Percentiles rank a stretch among this genome's conserved stretches.
Evolutionary conservation across 768 basidiomycete genomes (phyloP).

Genomic region (Russula brevipes): DNA sequence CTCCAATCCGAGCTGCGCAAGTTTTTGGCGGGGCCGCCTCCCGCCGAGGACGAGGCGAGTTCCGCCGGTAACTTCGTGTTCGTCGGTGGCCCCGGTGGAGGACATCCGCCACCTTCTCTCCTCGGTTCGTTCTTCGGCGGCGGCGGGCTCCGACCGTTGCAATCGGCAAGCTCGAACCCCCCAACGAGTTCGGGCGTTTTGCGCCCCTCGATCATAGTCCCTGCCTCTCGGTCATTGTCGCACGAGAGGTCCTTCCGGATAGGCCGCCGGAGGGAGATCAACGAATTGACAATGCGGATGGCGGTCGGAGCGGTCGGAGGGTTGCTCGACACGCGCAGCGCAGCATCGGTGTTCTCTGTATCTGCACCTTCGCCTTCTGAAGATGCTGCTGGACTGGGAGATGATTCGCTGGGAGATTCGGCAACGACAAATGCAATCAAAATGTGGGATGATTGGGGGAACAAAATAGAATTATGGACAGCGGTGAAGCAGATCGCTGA

Average conservation of each 20-base stretch:
- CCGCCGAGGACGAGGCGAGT: conserved; percentile 36
- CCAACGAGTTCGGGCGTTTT: conserved; percentile 45
- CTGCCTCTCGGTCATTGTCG: conserved; percentile 47
- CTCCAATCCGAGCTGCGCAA: conserved; percentile 62
- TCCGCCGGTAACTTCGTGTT: conserved; percentile 41
- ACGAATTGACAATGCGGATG: conserved; percentile 80
- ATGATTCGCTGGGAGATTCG: background rate
- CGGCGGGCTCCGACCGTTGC: conserved; percentile 25
- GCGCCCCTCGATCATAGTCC: conserved; percentile 66
- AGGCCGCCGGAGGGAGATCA: conserved; percentile 64
- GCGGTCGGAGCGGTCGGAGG: conserved; percentile 75
- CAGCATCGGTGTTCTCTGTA: conserved; percentile 26
- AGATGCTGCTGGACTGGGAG: conserved; percentile 20
- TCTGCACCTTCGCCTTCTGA: background rate
- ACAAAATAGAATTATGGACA: conserved; percentile 61
- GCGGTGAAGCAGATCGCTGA: conserved; percentile 70
- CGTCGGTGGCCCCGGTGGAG: conserved; percentile 40
- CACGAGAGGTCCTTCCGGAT: conserved; percentile 56
- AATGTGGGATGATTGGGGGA: conserved; percentile 65
- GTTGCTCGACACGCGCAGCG: conserved; percentile 40
- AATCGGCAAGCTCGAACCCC: conserved; percentile 16
- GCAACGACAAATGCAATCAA: conserved; percentile 28
- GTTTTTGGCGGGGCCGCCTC: conserved; percentile 37
- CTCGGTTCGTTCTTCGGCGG: conserved; percentile 26
- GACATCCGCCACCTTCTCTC: conserved; percentile 36